These are phyloP conservation scores for Teunomyces barrocoloradensis DNA, from an alignment of 805 yeast species.

Conservation along the genomic window DNA sequence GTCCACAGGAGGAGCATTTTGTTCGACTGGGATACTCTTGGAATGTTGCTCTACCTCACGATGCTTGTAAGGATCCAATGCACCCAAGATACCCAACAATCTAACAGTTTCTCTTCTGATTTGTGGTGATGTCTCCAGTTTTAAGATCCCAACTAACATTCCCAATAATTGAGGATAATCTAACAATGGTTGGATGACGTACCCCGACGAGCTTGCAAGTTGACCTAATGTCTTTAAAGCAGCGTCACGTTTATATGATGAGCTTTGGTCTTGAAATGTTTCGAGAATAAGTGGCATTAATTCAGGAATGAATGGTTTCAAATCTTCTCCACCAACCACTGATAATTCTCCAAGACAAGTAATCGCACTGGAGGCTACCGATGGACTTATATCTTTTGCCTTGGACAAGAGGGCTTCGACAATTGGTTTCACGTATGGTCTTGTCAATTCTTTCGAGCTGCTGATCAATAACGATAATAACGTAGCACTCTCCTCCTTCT, in stretches of 20 bases:
- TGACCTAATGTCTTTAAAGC: conserved; percentile 88
- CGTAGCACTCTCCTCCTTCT: conserved; percentile 83
- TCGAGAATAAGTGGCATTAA: conserved; percentile 86
- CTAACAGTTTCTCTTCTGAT: conserved; percentile 87
- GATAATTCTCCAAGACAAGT: conserved; percentile 87
- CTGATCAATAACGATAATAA: conserved; percentile 70
- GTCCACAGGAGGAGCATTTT: conserved; percentile 87
- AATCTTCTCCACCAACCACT: conserved; percentile 82
- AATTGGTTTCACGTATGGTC: conserved; percentile 90
- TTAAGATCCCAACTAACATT: conserved; percentile 74
- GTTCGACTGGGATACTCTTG: conserved; percentile 57
- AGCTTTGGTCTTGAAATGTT: conserved; percentile 88
- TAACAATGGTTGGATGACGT: conserved; percentile 87
- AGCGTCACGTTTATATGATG: conserved; percentile 84
- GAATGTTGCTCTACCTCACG: conserved; percentile 81
- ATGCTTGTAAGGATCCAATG: conserved; percentile 93
- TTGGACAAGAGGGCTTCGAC: conserved; percentile 78
- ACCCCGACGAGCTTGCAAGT: conserved; percentile 85
- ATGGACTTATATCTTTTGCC: conserved; percentile 66
- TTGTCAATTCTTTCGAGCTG: conserved; percentile 76
- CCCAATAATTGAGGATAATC: conserved; percentile 90
- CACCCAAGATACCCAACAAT: conserved; percentile 90
- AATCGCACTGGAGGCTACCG: conserved; percentile 84
- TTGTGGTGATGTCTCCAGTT: conserved; percentile 70
- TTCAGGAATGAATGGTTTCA: conserved; percentile 66